phyloP scores from a whole-genome alignment of 2,329 filamentous ascomycete genomes.

The Escovopsis sp. region DNA sequence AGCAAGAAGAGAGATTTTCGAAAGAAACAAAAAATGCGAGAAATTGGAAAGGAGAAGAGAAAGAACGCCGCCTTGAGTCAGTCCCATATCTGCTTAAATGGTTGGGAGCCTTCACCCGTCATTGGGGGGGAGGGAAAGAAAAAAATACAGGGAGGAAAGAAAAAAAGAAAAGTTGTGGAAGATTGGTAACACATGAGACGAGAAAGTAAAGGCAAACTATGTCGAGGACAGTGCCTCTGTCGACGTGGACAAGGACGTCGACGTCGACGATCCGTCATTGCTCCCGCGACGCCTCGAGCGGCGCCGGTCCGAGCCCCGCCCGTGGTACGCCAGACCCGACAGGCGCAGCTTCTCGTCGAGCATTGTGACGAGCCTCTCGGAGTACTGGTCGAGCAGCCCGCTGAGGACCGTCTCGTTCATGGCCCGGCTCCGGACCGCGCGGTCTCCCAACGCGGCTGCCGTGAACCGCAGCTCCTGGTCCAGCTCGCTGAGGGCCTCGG shows the following conservation, averaged over 20 bases:
- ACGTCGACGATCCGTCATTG: slow-evolving; percentile 19
- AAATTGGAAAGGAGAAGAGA: background rate
- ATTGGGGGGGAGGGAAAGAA: no score
- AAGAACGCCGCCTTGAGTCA: slow-evolving; percentile 5
- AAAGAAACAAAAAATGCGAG: no score
- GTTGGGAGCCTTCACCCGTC: background rate
- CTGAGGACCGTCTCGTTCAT: slow-evolving; percentile 45
- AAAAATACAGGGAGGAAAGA: no score
- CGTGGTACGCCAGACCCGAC: slow-evolving; percentile 20
- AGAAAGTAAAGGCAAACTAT: slow-evolving; percentile 9
- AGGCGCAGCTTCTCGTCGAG: slow-evolving; percentile 56
- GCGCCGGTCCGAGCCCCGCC: slow-evolving; percentile 16
- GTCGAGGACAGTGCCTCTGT: slow-evolving; percentile 13
- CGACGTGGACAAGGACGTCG: slow-evolving; percentile 3
- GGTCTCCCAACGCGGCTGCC: slow-evolving; percentile 43
- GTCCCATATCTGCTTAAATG: background rate
- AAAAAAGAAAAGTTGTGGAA: no score
- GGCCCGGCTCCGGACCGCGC: slow-evolving; percentile 36
- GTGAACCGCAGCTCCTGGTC: slow-evolving; percentile 52
- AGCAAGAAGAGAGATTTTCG: no score
- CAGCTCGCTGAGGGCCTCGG: slow-evolving; percentile 45
- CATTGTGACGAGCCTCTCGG: slow-evolving; percentile 53
- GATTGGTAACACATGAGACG: slow-evolving; percentile 2
- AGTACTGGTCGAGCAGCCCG: slow-evolving; percentile 60
- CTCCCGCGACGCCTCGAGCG: slow-evolving; percentile 19